A percentile compares a stretch with the other conserved stretches of the same genome.
Evolutionary conservation across 2,329 filamentous ascomycete genomes (phyloP).

Genomic region (Rhynchosporium agropyri): DNA sequence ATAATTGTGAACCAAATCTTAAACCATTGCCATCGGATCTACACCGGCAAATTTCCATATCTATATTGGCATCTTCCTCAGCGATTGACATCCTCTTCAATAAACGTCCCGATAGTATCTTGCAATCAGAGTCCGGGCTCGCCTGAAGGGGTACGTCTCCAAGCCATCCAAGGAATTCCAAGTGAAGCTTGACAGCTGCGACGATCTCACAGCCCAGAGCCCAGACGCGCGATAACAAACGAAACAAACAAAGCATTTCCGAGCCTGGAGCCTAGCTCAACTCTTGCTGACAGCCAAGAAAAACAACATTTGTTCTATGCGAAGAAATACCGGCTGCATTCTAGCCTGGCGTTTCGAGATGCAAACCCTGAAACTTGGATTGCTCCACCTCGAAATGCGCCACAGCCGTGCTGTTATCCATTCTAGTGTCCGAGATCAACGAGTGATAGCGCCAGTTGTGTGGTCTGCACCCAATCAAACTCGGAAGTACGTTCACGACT

Average conservation of each 20-base stretch:
- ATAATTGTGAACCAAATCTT: neutral
- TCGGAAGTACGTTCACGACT: neutral
- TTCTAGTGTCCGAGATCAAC: constrained; percentile 4
- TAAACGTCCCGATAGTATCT: constrained; percentile 1
- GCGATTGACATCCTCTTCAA: neutral
- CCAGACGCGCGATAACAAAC: constrained; percentile 11
- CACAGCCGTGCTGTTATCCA: constrained; percentile 7
- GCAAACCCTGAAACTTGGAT: neutral
- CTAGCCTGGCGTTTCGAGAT: constrained; percentile 2
- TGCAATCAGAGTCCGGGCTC: neutral
- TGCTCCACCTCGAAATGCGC: constrained; percentile 6
- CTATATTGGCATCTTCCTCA: neutral
- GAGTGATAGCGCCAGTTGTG: neutral
- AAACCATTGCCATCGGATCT: constrained; percentile 3
- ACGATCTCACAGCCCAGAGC: neutral
- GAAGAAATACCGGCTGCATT: neutral
- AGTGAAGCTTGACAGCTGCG: constrained; percentile 5
- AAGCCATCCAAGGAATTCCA: constrained; percentile 9
- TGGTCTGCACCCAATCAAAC: neutral
- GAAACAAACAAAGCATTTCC: constrained; percentile 7
- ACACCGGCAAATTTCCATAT: neutral
- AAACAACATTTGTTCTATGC: neutral
- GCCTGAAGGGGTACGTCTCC: constrained; percentile 4
- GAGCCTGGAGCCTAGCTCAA: neutral
- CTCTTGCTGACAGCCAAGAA: constrained; percentile 12